Percentiles rank a stretch among this genome's conserved stretches.
These are phyloP conservation scores for Daedaleopsis sinensis DNA, from an alignment of 768 basidiomycete species.

Conservation along the genomic window DNA sequence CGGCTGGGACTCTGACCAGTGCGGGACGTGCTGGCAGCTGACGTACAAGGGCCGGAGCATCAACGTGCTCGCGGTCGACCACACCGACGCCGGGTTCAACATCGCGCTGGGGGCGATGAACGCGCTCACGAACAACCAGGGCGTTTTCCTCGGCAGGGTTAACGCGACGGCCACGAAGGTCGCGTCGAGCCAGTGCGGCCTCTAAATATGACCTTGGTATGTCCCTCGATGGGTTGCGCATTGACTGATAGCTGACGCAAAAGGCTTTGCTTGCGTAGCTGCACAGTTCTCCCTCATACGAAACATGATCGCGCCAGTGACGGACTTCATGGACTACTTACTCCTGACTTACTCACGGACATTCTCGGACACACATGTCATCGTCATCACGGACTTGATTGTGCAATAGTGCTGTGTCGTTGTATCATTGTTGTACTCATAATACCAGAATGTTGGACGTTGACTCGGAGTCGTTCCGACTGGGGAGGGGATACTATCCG, in stretches of 20 bases:
- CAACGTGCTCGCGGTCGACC: constrained; percentile 36
- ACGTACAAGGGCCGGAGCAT: constrained; percentile 31
- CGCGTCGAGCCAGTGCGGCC: constrained; percentile 50
- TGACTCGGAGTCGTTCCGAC: too few species aligned
- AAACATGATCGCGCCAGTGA: neutral
- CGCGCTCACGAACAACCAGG: constrained; percentile 43
- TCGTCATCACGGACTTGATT: neutral
- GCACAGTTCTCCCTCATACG: neutral
- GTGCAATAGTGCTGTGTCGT: neutral
- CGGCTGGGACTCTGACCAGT: constrained; percentile 32
- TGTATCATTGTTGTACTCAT: neutral
- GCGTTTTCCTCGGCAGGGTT: constrained; percentile 50
- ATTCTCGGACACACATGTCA: neutral
- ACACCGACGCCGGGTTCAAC: constrained; percentile 37
- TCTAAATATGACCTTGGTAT: constrained; percentile 35
- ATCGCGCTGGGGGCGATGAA: constrained; percentile 40
- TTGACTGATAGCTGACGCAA: neutral
- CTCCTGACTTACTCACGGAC: neutral
- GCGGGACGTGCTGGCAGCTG: constrained; percentile 40
- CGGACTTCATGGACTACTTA: neutral
- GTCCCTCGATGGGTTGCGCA: neutral
- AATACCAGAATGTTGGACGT: neutral
- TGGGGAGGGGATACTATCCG: too few species aligned
- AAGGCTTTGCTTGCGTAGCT: neutral
- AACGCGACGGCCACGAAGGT: constrained; percentile 47